Evolutionary conservation across 306 rosid genomes (phyloP), one percentile per base, ranked within the genome.

Genomic region (Trichosanthes truncata): DNA sequence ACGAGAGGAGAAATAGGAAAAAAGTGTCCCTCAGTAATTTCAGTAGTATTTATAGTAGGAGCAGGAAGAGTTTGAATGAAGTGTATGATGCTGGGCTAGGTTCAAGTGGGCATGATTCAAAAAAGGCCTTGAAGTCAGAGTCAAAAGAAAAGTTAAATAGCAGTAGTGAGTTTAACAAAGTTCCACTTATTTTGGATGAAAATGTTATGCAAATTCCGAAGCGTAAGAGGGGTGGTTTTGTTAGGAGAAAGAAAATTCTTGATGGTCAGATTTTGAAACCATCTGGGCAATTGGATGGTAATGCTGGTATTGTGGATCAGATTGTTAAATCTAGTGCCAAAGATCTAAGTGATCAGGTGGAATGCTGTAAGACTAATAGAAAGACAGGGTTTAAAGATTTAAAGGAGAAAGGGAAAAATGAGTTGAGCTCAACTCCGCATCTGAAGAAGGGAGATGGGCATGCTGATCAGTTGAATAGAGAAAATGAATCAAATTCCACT

Each of bases 1-100:
- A 48, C 80, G 84, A 79, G 83, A 89, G 77, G 80, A 90, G 81
- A 80, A 79, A 80, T 78, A 86, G 87, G 61, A 93, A 88, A 82
- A 96, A 90, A 86, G 87, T 89, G 81, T 87, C 92, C 66, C 74
- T 93, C 12, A 96, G 93, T 74, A 93, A 91, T 84, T 83, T 93
- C 80, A 91, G 88, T 84, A 91, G 89, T 90, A 93, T 76, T 80
- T 87, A 87, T 84, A 89, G 86, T 76, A 56, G 75, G 74, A 53
- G 85, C 74, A 84, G 82, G 81, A 90, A 85, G 85, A 71, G 73
- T 83, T 79, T 62, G 84, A 88, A 86, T 78, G 84, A 77, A 78
- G 93, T 83, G 53, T 71, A 61, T 90, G 77, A 68, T 20, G 78
- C 81, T 61, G 84, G 83, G 79, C 63, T 81, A 25, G 49, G 80